Evolutionary conservation across 225 moss, liverwort and hornwort genomes (phyloP).

Genomic region (Ulota crispa): DNA sequence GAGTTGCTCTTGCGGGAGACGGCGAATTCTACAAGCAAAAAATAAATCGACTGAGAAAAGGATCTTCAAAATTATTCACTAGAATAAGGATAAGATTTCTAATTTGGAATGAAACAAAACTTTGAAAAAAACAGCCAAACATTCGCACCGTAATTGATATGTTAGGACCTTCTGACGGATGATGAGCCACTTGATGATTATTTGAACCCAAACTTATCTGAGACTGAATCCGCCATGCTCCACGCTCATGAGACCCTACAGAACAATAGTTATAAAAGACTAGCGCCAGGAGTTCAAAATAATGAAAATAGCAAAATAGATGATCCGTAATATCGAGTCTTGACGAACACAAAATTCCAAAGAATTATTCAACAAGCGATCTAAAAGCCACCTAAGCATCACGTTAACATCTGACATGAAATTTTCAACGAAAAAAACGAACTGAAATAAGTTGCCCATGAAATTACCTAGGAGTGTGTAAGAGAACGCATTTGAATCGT

Average conservation of each 20-base stretch:
- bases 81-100: neutral
- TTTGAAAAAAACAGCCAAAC: neutral
- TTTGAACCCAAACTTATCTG: slow-evolving; percentile 38
- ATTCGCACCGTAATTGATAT: slow-evolving; percentile 29
- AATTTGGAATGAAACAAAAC: neutral
- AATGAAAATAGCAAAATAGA: neutral
- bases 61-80: neutral
- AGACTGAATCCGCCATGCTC: slow-evolving; percentile 51
- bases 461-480: slow-evolving; percentile 47
- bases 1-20: slow-evolving; percentile 26
- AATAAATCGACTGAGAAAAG: slow-evolving; percentile 1
- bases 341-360: neutral
- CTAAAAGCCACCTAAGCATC: neutral
- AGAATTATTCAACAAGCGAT: neutral
- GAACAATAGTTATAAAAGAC: slow-evolving; percentile 13
- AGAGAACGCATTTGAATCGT: slow-evolving; percentile 83
- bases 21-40: slow-evolving; percentile 40
- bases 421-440: neutral
- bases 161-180: slow-evolving; percentile 23
- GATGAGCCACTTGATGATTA: slow-evolving; percentile 30
- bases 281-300: neutral
- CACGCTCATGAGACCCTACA: slow-evolving; percentile 40
- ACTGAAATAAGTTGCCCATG: neutral
- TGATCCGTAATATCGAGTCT: neutral
- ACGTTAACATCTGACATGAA: neutral